Evolutionary conservation across 192 early-diverging fungal genomes (phyloP), one percentile per base, ranked within the genome.

Genomic region (Globomyces pollinis-pini): DNA sequence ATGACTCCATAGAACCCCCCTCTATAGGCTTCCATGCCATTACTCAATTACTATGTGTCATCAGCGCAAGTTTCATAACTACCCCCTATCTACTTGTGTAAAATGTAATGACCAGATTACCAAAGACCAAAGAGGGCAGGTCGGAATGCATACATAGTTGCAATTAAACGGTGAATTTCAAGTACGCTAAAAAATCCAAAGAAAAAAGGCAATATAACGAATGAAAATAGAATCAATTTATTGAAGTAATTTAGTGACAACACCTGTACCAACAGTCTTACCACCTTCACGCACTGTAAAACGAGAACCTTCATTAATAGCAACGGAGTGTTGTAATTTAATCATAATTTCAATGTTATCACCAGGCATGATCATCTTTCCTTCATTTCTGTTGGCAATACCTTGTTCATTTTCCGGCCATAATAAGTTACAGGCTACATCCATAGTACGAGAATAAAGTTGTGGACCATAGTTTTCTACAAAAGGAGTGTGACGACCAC

Each of bases 221-320:
- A 53, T 26, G 13, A 31, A 31, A 36, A 36, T 16, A 42, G 6
- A 49, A 59, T 42, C 20, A 47, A 2, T 53, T 73, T 82, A 89
- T 62, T 85, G 83, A 38, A 88, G 50, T 30, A 90, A 70, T 49
- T 90, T 83, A 53, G 87, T 77, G 43, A 93, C 78, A 49, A 94
- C 85, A 75, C 76, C 94, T 18, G 94, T 96, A 54, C 96, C 96
- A 49, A 99, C 93, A 13, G 96, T 99, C 67, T 87, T 91, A 23
- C 93, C 91, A 66, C 96, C 96, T 73, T 99, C 94, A 64, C 94
- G 90, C 47, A 99, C 86, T 50, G 96, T 96, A 80, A 96, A 99
- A 62, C 94, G 85, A 76, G 92, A 81, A 53, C 93, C 93, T 67
- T 88, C 86, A 66, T 99, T 92, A 64, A 96, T 73, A 49, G 96